Evolutionary conservation across 1,284 basidiomycete genomes (phyloP), one percentile per base, ranked within the genome.

Genomic region (Kwoniella shivajii): DNA sequence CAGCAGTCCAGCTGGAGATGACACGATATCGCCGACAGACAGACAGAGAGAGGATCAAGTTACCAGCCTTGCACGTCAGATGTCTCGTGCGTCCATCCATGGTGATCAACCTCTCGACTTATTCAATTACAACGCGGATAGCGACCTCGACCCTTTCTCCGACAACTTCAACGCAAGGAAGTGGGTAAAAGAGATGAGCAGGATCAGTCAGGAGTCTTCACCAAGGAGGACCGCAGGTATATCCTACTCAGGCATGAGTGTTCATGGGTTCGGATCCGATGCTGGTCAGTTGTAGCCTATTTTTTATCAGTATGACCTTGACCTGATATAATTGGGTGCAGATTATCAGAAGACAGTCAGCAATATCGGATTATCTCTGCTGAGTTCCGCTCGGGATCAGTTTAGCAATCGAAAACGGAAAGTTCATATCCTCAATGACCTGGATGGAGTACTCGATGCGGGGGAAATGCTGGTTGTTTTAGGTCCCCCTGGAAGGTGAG

Each of bases 401-500:
- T 57, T 79, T 50, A 69, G 72, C 27, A 54, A 64, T 44, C 71
- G 74, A 44, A 78, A 78, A 48, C 72, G 72, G 44, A 75, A 77
- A 60, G 79, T 82, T 22, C 70, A 82, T 55, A 83, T 83, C 54
- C 70, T 83, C 44, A 73, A 79, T 50, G 69, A 76, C 42, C 78
- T 84, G 54, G 80, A 80, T 34, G 80, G 80, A 34, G 54, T 74
- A 5, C 57, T 81, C 27, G 71, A 79, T 49, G 70, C 79, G 0
- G 82, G 81, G 41, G 84, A 85, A 75, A 82, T 85, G 74, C 60
- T 76, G 9, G 77, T 88, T 56, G 74, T 81, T n/a, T 78, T 82
- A 6, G 72, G 85, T 13, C 73, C 87, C n/a, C 86, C 87, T 83
- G 72, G 80, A 86, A 56, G 84, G 65, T 77, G 61, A 53, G 71